These are phyloP conservation scores for Epichloe sibirici DNA, from an alignment of 2,329 filamentous ascomycete genomes.

Conservation along the genomic window DNA sequence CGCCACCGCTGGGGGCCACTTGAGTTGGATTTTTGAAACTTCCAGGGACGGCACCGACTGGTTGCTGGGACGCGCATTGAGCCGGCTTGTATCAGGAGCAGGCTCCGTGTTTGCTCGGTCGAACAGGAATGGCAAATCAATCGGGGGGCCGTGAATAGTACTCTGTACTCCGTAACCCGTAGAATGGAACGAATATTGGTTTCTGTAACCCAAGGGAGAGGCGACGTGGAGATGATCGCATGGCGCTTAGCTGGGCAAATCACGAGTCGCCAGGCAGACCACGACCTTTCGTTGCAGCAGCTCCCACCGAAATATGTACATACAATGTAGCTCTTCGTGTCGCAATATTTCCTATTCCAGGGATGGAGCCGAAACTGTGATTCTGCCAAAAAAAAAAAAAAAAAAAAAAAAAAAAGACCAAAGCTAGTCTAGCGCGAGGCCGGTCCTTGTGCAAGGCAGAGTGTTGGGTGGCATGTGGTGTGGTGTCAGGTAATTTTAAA, in stretches of 20 bases:
- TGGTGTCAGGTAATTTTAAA: constrained; percentile 1
- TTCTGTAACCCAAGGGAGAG: neutral
- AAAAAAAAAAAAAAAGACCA: no score
- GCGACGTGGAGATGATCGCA: neutral
- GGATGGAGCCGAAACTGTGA: neutral
- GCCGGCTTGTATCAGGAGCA: neutral
- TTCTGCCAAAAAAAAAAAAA: no score
- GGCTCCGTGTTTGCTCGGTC: no score
- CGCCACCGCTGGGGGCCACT: neutral
- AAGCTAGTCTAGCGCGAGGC: neutral
- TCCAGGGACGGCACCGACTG: neutral
- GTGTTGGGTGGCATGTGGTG: no score
- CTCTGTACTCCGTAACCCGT: no score
- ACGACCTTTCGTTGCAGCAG: no score
- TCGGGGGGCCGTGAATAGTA: no score
- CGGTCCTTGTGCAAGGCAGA: neutral
- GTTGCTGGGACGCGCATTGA: neutral
- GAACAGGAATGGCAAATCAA: no score
- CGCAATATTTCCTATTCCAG: neutral
- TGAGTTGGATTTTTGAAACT: neutral
- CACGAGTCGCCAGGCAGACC: neutral
- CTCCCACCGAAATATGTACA: no score
- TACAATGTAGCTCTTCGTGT: no score
- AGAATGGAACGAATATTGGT: neutral
- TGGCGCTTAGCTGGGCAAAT: neutral